phyloP scores from a whole-genome alignment of 163 green algal genomes.

The Chlorella variabilis region DNA sequence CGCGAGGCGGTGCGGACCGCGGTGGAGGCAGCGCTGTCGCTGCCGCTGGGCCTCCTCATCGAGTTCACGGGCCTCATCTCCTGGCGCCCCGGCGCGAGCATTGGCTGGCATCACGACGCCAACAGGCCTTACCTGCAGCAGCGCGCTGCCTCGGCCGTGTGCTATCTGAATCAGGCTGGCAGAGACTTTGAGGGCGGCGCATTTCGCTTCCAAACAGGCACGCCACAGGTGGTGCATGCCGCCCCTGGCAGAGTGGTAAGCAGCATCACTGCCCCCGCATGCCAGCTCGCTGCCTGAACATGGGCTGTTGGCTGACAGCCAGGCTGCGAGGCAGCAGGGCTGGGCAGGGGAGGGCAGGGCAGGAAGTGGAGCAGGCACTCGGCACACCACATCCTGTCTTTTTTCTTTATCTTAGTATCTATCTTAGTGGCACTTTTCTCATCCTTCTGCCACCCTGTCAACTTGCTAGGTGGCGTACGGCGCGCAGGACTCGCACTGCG shows the following conservation, averaged over 20 bases:
- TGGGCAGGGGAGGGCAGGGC: too few species aligned
- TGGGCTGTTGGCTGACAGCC: too few species aligned
- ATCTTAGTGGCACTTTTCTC: too few species aligned
- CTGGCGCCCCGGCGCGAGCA: constrained; percentile 51
- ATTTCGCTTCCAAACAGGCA: constrained; percentile 58
- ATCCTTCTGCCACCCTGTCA: too few species aligned
- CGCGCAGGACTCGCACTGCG: constrained; percentile 19
- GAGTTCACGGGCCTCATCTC: constrained; percentile 69
- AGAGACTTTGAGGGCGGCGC: constrained; percentile 59
- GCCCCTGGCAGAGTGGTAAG: constrained; percentile 47
- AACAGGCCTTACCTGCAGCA: constrained; percentile 65
- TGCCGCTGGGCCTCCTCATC: constrained; percentile 47
- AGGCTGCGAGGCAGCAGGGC: too few species aligned
- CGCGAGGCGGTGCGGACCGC: constrained; percentile 47
- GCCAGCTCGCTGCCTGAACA: too few species aligned
- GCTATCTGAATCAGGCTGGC: constrained; percentile 60
- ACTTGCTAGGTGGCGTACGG: constrained; percentile 38
- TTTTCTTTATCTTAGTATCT: too few species aligned
- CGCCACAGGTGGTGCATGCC: constrained; percentile 19
- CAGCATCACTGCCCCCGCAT: not conserved
- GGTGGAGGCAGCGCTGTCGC: constrained; percentile 53
- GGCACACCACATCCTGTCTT: too few species aligned
- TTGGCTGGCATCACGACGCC: constrained; percentile 68
- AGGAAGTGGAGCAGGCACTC: too few species aligned
- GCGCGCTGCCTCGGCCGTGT: constrained; percentile 57